Evolutionary conservation across 1,284 basidiomycete species (phyloP).

Genomic region (Paramarasmius palmivorus): DNA sequence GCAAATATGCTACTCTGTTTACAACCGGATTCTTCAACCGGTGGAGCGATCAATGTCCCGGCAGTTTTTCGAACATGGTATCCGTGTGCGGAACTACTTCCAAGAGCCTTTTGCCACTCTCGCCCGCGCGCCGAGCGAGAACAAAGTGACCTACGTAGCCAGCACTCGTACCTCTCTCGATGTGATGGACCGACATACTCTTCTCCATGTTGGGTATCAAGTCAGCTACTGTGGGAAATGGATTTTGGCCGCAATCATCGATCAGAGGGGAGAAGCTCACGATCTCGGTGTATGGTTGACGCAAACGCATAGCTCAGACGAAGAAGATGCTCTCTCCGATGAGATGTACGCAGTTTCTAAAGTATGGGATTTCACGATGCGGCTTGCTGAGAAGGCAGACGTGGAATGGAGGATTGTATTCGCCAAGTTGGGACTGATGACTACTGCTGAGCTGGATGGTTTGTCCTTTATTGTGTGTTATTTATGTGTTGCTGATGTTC

Average conservation of each 20-base stretch:
- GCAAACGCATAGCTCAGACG: constrained; percentile 37
- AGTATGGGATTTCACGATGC: constrained; percentile 68
- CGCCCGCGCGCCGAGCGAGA: constrained; percentile 42
- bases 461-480: constrained; percentile 27
- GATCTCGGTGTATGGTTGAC: constrained; percentile 65
- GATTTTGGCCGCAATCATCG: constrained; percentile 73
- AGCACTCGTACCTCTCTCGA: constrained; percentile 53
- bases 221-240: constrained; percentile 67
- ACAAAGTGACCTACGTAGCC: constrained; percentile 44
- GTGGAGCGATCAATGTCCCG: constrained; percentile 63
- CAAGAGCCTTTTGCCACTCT: constrained; percentile 68
- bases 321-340: constrained; percentile 20
- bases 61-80: constrained; percentile 41
- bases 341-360: constrained; percentile 43
- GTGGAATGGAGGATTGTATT: constrained; percentile 81
- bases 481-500: not conserved
- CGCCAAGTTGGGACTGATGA: constrained; percentile 63
- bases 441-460: constrained; percentile 66
- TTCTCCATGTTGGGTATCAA: constrained; percentile 77
- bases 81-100: constrained; percentile 46
- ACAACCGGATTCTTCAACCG: constrained; percentile 65
- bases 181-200: constrained; percentile 65
- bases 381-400: constrained; percentile 60
- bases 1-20: constrained; percentile 59
- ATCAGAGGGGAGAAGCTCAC: constrained; percentile 75